Conservation (phyloP, 345 rosid species). For the Lepidium sativum region DNA sequence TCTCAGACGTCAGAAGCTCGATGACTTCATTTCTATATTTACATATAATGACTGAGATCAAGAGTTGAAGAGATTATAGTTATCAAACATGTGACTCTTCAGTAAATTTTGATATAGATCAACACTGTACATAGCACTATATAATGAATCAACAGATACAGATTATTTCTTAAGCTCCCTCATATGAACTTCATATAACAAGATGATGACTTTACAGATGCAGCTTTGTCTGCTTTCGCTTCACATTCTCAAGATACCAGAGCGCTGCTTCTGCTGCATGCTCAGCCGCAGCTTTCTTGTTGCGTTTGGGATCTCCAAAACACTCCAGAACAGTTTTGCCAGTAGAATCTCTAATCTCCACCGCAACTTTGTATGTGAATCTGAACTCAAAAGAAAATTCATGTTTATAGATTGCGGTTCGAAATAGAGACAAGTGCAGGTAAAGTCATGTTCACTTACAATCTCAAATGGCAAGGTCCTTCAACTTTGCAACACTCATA, state of each 20-base stretch:
- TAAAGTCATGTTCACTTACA: slow-evolving; percentile 32
- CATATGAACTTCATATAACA: not conserved
- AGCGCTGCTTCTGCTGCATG: slow-evolving; percentile 64
- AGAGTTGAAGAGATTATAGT: not conserved
- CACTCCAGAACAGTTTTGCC: slow-evolving; percentile 32
- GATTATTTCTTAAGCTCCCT: not conserved
- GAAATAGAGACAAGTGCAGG: not conserved
- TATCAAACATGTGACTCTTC: not conserved
- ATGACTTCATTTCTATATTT: too few relatives aligned
- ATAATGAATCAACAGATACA: not conserved
- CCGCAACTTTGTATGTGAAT: slow-evolving; percentile 43
- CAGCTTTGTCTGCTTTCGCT: not conserved
- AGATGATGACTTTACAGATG: too few relatives aligned
- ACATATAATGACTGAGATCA: too few relatives aligned
- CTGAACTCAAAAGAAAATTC: slow-evolving; percentile 27
- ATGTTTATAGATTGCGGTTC: not conserved
- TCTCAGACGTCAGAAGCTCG: not conserved
- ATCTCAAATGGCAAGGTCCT: slow-evolving; percentile 46
- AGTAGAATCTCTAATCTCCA: slow-evolving; percentile 31
- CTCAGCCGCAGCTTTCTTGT: slow-evolving; percentile 55
- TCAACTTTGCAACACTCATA: slow-evolving; percentile 55
- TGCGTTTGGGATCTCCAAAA: slow-evolving; percentile 35
- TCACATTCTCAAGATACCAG: slow-evolving; percentile 47
- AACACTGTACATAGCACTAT: not conserved
- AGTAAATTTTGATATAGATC: not conserved